These are phyloP conservation scores for Pseudogymnoascus sp. DNA, from an alignment of 2,329 filamentous ascomycete species.

Conservation along the genomic window DNA sequence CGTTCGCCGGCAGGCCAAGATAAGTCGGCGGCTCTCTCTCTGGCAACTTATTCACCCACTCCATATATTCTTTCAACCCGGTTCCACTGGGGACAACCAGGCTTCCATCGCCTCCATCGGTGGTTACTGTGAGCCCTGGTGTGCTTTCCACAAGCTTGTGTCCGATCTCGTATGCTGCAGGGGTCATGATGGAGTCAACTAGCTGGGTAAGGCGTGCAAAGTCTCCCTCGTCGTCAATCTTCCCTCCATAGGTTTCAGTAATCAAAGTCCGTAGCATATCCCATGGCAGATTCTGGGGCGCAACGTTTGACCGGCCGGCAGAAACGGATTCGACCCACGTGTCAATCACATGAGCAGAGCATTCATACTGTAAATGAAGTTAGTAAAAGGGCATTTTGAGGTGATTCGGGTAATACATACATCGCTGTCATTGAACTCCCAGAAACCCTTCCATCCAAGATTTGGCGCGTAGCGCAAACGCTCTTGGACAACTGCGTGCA, in stretches of 20 bases:
- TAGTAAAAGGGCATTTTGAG: slow-evolving; percentile 23
- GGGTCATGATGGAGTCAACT: slow-evolving; percentile 71
- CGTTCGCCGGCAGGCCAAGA: slow-evolving; percentile 85
- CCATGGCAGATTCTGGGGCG: slow-evolving; percentile 91
- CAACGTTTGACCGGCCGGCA: slow-evolving; percentile 81
- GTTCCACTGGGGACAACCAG: slow-evolving; percentile 74
- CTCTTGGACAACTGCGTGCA: slow-evolving; percentile 94
- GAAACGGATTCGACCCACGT: slow-evolving; percentile 83
- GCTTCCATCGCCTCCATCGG: slow-evolving; percentile 40
- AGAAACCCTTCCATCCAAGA: slow-evolving; percentile 96
- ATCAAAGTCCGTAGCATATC: slow-evolving; percentile 87
- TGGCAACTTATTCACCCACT: slow-evolving; percentile 84
- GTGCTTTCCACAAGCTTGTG: slow-evolving; percentile 73
- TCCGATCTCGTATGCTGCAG: slow-evolving; percentile 83
- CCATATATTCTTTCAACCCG: slow-evolving; percentile 73
- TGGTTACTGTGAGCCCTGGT: neutral
- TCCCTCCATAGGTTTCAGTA: slow-evolving; percentile 93
- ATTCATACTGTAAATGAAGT: slow-evolving; percentile 66
- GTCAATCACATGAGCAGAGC: slow-evolving; percentile 90
- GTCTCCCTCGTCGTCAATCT: slow-evolving; percentile 87
- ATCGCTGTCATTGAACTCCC: slow-evolving; percentile 99
- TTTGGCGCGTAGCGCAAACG: slow-evolving; percentile 87
- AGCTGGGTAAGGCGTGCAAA: slow-evolving; percentile 65
- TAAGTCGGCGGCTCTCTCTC: slow-evolving; percentile 96
- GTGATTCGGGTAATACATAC: slow-evolving; percentile 50